Base-by-base conservation (phyloP, 257 asterid genomes). In the Verbena officinalis region DNA sequence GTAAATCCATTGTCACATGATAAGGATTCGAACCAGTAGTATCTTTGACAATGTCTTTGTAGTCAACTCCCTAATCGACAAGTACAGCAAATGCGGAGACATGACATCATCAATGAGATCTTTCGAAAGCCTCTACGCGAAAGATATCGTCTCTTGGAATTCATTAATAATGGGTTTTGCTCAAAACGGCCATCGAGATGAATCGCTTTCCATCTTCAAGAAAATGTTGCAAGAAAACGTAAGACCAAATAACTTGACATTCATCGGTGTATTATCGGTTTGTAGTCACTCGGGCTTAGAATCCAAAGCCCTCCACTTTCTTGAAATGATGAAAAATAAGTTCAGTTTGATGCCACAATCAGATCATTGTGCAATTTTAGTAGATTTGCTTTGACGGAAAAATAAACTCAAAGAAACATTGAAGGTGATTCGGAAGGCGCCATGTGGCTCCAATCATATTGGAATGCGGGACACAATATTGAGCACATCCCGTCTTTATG, bases 51-150 rank as follows among this genome's bases (percentile, higher is more conserved):
- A 79, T 45, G 72, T 74, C 17, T 81, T 71, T 51, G 16, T 83
- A 56, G 49, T 66, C 43, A 88, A 88, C 57, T 84, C 90, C 20
- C 58, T 87, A 36, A 67, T 85, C 27, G 85, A 85, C 73, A 74
- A 85, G 82, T 88, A 88, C 63, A 75, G 87, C 67, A 85, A 85
- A 74, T 83, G 86, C 23, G 94, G 91, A 24, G 81, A 85, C 74
- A 78, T 76, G 79, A 67, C 34, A 62, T 76, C 81, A 31, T 73
- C 91, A 43, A 46, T 64, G 75, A 69, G 65, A 42, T 58, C 83
- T 68, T 85, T 88, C 40, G 78, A 80, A 23, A 68, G 72, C 22
- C 68, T 65, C 53, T 46, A 52, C 16, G 71, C 3, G 33, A 88
- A 83, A 63, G 90, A 87, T 63, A 68, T 39, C 12, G 72, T 85